A percentile compares a stretch with the other conserved stretches of the same genome.
Evolutionary conservation across 169 alveolate species (phyloP).

Genomic region (Babesia caballi): DNA sequence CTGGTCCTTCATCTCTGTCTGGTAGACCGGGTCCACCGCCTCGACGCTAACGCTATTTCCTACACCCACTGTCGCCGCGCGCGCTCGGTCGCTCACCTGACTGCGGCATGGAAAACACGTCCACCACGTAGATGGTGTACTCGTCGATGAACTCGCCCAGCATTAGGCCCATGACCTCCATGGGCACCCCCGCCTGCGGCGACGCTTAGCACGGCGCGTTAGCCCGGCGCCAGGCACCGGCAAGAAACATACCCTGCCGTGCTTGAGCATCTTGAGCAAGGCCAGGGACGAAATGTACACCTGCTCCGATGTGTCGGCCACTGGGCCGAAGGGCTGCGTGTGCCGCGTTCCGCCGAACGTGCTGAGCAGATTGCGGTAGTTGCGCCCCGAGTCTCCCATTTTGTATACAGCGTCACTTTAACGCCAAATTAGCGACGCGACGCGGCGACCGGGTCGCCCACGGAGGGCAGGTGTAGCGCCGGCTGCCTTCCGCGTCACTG

Average conservation of each 20-base stretch:
- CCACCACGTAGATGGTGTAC: conserved; percentile 98
- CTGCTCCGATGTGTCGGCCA: conserved; percentile 92
- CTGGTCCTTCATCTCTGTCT: conserved; percentile 98
- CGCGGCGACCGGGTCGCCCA: not conserved
- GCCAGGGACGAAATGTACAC: conserved; percentile 96
- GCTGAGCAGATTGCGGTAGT: conserved; percentile 66
- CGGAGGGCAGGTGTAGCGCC: not conserved
- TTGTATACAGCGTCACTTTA: not conserved
- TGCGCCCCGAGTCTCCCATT: conserved; percentile 57
- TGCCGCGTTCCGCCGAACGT: conserved; percentile 74
- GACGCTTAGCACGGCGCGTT: not conserved
- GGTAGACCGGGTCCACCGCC: conserved; percentile 99
- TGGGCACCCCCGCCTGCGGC: conserved; percentile 96
- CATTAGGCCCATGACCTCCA: conserved; percentile 99
- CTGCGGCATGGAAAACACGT: conserved; percentile 99
- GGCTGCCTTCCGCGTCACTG: not conserved
- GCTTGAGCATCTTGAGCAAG: conserved; percentile 96
- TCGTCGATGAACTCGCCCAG: conserved; percentile 99
- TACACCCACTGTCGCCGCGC: not conserved
- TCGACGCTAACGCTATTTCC: conserved; percentile 96
- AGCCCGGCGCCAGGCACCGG: not conserved
- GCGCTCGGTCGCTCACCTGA: conserved; percentile 82
- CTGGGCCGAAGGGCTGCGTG: conserved; percentile 68
- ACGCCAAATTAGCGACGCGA: not conserved
- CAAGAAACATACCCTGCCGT: conserved; percentile 89